A percentile compares a stretch with the other conserved stretches of the same genome.
These are phyloP conservation scores for Populus hybrid DNA, from an alignment of 441 rosid genomes.

Conservation along the genomic window DNA sequence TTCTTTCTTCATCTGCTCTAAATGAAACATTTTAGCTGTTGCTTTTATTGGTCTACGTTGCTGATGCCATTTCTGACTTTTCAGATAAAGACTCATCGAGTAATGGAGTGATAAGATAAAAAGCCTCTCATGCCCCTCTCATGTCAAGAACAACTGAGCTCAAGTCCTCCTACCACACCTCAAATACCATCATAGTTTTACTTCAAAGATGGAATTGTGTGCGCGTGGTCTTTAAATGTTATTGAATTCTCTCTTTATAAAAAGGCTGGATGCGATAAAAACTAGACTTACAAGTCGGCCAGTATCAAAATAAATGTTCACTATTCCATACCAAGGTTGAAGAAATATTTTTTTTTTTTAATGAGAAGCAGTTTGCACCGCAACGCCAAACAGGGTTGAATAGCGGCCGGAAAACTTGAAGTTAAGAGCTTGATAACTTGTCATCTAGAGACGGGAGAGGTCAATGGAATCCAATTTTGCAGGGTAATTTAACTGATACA, in stretches of 20 bases:
- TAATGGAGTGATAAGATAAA: constrained; percentile 37
- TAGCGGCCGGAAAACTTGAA: constrained; percentile 5
- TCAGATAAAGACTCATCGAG: constrained; percentile 37
- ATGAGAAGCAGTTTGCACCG: no score
- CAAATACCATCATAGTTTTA: background rate
- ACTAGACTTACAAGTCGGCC: background rate
- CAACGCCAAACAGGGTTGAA: no score
- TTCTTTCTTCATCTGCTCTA: constrained; percentile 1
- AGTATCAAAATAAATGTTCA: background rate
- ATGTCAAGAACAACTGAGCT: constrained; percentile 82
- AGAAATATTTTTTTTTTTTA: no score
- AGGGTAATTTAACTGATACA: background rate
- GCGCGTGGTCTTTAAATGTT: background rate
- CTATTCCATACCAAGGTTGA: background rate
- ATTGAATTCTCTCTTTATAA: background rate
- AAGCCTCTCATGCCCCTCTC: constrained; percentile 51
- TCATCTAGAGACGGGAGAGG: background rate
- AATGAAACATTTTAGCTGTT: background rate
- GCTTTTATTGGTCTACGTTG: background rate
- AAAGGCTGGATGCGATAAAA: background rate
- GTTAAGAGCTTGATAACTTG: background rate
- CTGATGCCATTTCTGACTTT: constrained; percentile 4
- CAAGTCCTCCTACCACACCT: constrained; percentile 35
- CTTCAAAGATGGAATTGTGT: background rate
- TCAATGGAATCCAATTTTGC: background rate